Percentiles rank a stretch among this genome's conserved stretches.
Evolutionary conservation across 1,139 yeast genomes (phyloP).

Genomic region (Arxiozyma telluris): DNA sequence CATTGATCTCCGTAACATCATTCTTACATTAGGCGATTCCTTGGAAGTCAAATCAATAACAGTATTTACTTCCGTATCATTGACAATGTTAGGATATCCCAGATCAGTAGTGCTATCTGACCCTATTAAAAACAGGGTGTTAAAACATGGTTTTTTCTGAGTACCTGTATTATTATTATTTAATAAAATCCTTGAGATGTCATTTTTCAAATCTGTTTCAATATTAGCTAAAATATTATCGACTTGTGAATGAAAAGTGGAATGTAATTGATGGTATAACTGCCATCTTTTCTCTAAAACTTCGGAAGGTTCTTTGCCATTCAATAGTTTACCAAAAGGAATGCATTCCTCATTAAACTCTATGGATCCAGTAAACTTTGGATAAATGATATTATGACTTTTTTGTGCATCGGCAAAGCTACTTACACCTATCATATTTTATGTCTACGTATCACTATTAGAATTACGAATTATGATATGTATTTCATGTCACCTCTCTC

Average conservation of each 20-base stretch:
- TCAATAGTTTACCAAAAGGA: constrained; percentile 34
- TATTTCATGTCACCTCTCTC: not conserved
- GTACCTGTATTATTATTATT: constrained; percentile 4
- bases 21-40: constrained; percentile 31
- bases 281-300: constrained; percentile 32
- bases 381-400: constrained; percentile 20
- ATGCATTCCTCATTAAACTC: constrained; percentile 10
- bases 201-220: constrained; percentile 22
- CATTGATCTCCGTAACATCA: constrained; percentile 31
- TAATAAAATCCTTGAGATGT: constrained; percentile 20
- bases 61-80: constrained; percentile 9
- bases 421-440: not conserved
- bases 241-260: constrained; percentile 28
- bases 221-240: constrained; percentile 24
- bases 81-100: constrained; percentile 17
- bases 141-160: constrained; percentile 15
- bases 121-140: constrained; percentile 27
- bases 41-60: constrained; percentile 27
- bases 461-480: not conserved
- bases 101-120: constrained; percentile 27
- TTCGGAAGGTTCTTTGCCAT: constrained; percentile 32
- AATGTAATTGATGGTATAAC: constrained; percentile 28
- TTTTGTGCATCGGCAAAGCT: constrained; percentile 28
- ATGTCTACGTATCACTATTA: not conserved
- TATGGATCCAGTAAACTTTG: constrained; percentile 10